Evolutionary conservation across 768 basidiomycete genomes (phyloP).

Genomic region (Termitomyces sp.): DNA sequence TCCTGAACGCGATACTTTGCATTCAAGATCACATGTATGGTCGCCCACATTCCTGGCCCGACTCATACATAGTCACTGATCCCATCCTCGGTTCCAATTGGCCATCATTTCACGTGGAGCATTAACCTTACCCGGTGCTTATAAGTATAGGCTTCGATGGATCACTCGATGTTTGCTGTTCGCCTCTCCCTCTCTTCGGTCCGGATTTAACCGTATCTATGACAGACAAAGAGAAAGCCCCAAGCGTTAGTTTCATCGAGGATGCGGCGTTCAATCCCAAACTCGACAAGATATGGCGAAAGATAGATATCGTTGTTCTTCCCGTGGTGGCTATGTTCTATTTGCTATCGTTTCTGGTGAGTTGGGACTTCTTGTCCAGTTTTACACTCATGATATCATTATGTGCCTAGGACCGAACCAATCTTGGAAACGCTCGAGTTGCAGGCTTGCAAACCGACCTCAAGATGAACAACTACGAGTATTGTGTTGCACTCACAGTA

Average conservation of each 20-base stretch:
- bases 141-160: no score
- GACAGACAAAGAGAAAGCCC: slow-evolving; percentile 1
- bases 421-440: slow-evolving; percentile 4
- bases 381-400: slow-evolving; percentile 30
- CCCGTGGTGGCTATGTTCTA: slow-evolving; percentile 36
- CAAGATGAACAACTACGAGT: slow-evolving; percentile 5
- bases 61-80: background rate
- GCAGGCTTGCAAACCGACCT: slow-evolving; percentile 2
- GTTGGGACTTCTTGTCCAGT: slow-evolving; percentile 36
- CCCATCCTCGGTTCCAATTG: background rate
- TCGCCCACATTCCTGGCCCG: background rate
- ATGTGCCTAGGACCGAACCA: background rate
- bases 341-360: slow-evolving; percentile 38
- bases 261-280: slow-evolving; percentile 20
- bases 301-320: slow-evolving; percentile 35
- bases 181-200: background rate
- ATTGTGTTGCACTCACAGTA: background rate
- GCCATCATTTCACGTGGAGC: background rate
- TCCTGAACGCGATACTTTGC: background rate
- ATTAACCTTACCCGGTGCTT: no score
- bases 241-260: background rate
- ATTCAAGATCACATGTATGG: background rate
- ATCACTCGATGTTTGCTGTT: no score
- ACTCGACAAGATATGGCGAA: slow-evolving; percentile 37
- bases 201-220: background rate